phyloP scores from a whole-genome alignment of 2,329 filamentous ascomycete species.

The Stachybotrys elegans region DNA sequence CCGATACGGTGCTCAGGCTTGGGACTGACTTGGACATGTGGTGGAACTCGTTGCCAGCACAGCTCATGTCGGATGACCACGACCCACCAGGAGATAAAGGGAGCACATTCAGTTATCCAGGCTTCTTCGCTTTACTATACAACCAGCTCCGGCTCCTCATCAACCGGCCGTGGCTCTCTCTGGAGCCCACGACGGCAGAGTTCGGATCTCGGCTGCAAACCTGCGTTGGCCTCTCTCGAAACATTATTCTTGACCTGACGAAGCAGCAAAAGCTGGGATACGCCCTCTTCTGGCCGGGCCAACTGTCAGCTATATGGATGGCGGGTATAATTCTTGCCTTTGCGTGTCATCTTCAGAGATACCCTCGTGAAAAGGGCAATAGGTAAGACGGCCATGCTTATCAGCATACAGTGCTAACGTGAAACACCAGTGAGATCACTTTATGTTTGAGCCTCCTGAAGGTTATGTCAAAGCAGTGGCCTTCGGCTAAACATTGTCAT shows the following conservation, averaged over 20 bases:
- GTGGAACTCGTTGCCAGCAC: conserved; percentile 18
- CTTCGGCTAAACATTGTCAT: background rate
- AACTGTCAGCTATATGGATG: conserved; percentile 30
- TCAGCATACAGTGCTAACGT: background rate
- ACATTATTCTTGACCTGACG: conserved; percentile 19
- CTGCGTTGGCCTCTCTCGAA: conserved; percentile 20
- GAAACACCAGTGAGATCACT: background rate
- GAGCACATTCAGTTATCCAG: background rate
- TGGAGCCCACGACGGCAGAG: conserved; percentile 16
- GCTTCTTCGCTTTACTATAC: conserved; percentile 24
- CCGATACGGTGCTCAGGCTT: conserved; percentile 11
- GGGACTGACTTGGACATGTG: conserved; percentile 15
- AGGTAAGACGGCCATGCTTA: conserved; percentile 1
- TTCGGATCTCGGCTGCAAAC: conserved; percentile 25
- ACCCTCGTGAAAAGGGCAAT: conserved; percentile 14
- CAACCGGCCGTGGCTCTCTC: conserved; percentile 27
- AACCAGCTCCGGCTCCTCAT: conserved; percentile 26
- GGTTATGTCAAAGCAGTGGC: background rate
- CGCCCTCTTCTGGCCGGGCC: conserved; percentile 27
- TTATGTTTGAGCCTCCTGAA: background rate
- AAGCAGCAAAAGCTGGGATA: conserved; percentile 6
- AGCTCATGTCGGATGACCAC: conserved; percentile 12
- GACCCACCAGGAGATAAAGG: conserved; percentile 1
- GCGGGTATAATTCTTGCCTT: conserved; percentile 29
- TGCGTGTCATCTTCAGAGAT: conserved; percentile 22